Evolutionary conservation across 208 protist species (phyloP).

Genomic region (Leptomonas pyrrhocoris): DNA sequence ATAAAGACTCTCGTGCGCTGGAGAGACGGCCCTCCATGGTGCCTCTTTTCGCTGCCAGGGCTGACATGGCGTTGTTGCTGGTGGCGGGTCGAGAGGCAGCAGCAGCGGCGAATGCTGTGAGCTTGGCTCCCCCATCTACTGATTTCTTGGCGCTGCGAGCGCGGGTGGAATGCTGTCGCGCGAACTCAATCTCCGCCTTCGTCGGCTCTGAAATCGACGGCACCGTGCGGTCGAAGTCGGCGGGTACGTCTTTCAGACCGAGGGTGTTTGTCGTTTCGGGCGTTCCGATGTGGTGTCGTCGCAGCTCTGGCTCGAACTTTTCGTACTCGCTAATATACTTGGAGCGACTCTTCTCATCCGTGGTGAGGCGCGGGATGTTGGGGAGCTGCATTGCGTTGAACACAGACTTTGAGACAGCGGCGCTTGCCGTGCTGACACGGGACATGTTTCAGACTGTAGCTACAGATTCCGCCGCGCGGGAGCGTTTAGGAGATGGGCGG

Average conservation of each 20-base stretch:
- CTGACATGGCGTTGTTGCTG: background rate
- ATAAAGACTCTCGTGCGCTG: constrained; percentile 30
- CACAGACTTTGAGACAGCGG: background rate
- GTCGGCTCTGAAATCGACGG: constrained; percentile 65
- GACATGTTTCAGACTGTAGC: background rate
- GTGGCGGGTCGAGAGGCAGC: background rate
- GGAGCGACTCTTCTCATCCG: constrained; percentile 71
- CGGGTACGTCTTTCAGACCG: constrained; percentile 58
- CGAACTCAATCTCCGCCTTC: constrained; percentile 63
- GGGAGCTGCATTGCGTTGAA: constrained; percentile 60
- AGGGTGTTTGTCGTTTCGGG: constrained; percentile 73
- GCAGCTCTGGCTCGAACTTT: constrained; percentile 86
- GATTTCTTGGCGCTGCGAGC: constrained; percentile 1
- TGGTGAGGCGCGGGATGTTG: constrained; percentile 81
- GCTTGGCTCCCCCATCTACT: background rate
- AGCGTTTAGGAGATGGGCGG: no score
- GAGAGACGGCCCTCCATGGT: constrained; percentile 18
- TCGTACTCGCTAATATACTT: constrained; percentile 90
- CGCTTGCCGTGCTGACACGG: constrained; percentile 14
- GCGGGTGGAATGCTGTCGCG: constrained; percentile 24
- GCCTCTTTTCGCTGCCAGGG: background rate
- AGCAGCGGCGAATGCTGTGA: background rate
- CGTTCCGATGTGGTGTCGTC: constrained; percentile 82
- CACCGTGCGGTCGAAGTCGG: constrained; percentile 73
- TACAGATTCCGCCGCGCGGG: no score